Evolutionary conservation across 2,329 filamentous ascomycete genomes (phyloP), one percentile per base, ranked within the genome.

Genomic region (Fusarium kyushuense): DNA sequence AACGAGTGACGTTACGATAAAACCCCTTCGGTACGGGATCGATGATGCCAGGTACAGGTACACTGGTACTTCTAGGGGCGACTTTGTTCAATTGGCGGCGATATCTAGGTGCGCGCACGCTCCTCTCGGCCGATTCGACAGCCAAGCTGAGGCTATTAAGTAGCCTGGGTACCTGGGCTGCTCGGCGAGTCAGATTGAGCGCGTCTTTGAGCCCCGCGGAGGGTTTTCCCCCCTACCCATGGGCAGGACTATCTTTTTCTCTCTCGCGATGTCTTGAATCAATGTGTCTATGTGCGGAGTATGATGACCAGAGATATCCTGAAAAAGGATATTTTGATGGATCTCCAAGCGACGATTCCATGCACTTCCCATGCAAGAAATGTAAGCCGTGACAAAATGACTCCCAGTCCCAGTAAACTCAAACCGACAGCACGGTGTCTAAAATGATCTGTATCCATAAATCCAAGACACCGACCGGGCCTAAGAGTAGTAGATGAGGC

Each of bases 111-210:
- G 41, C 38, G 58, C 54, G 65, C 54, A 33, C 61, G 42, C 62
- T 71, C 63, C 56, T 65, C 62, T 73, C 65, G 64, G 59, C 62
- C 67, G 64, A 63, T 69, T 71, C 67, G 65, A 67, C 47, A 57
- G 41, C 54, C 41, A 54, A 55, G 57, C 57, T 48, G 55, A 65
- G 47, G 48, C 54, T 62, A 60, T 62, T 53, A 56, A 60, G 63
- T 54, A 48, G 55, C 46, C 48, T 61, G 65, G 29, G 21, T 36
- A 36, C 38, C 25, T 12, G 21, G 48, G 58, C 62, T 48, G 57
- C 63, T 54, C 56, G 65, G 72, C 68, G 70, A 74, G 68, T 70
- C 58, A 72, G 65, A 74, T 72, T 51, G 52, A 73, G 72, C 72
- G 72, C 70, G 73, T 56, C 52, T 69, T 74, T 74, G 68, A 74